A percentile compares a stretch with the other conserved stretches of the same genome.
phyloP scores from a whole-genome alignment of 2,329 filamentous ascomycete species.

The Pseudopithomyces maydicus region DNA sequence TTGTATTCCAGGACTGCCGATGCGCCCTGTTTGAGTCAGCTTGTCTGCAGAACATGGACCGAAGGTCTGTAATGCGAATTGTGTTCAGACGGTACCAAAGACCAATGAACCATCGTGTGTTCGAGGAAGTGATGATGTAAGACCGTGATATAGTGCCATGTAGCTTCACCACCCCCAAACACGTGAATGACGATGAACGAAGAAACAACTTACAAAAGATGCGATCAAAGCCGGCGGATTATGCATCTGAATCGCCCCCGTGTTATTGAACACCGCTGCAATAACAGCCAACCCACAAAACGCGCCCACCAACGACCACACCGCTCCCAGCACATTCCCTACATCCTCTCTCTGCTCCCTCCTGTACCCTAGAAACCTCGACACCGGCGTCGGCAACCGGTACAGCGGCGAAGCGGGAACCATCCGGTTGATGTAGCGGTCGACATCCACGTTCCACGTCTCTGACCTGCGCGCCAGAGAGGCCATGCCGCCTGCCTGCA shows the following conservation, averaged over 20 bases:
- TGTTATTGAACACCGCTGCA: constrained; percentile 49
- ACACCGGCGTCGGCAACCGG: constrained; percentile 67
- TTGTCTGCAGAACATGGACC: not conserved
- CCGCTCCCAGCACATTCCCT: constrained; percentile 48
- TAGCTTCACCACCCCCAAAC: not conserved
- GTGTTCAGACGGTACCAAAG: no score
- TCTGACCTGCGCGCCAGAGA: constrained; percentile 15
- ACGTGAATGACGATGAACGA: no score
- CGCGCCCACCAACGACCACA: constrained; percentile 51
- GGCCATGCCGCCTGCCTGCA: constrained; percentile 9
- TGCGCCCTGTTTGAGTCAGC: constrained; percentile 45
- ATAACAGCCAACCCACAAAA: constrained; percentile 51
- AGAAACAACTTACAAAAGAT: constrained; percentile 41
- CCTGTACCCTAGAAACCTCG: constrained; percentile 65
- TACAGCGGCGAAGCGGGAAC: constrained; percentile 70
- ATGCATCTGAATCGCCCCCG: constrained; percentile 40
- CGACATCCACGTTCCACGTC: constrained; percentile 70
- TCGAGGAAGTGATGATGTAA: not conserved
- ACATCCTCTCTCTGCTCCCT: constrained; percentile 45
- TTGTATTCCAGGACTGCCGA: constrained; percentile 56
- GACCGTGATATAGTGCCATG: not conserved
- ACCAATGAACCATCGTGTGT: no score
- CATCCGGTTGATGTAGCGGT: constrained; percentile 73
- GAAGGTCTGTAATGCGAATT: not conserved
- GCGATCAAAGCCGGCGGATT: constrained; percentile 53